Base-by-base conservation (phyloP, 2,329 filamentous ascomycete genomes). In the Colletotrichum aenigma region DNA sequence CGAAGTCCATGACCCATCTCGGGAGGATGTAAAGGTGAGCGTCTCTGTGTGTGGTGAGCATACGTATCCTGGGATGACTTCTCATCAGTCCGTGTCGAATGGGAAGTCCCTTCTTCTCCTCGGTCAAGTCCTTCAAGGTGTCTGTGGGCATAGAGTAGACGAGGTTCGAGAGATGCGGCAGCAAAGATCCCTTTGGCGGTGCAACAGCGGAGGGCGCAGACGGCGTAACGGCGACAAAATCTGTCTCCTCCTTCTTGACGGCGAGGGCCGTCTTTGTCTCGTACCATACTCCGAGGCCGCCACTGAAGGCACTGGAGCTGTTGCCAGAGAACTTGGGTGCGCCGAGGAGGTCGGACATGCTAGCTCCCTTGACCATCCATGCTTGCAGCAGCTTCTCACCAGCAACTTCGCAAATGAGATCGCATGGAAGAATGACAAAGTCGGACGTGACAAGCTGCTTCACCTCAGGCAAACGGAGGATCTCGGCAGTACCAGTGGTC, bases 11-110 rank as follows among this genome's bases (percentile, higher is more conserved):
- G 10, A 98, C 91, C 96, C 97, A 98, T 78, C 92, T 92, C 0
- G 97, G 97, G 79, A 99, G 95, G 77, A 99, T 92, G 84, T 99
- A 99, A 74, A 98, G 94, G 82, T 98, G 96, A 0, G 96, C 95
- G 83, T 98, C 96, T 56, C 97, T 92, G 83, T 97, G 94, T 6
- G 93, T 95, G 16, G 93, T 96, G 75, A 96, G 89, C 89, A 98
- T 94, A 79, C 93, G 93, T 56, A 98, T 88, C 38, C 92, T 91
- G 12, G 95, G 92, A 81, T 98, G 93, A 78, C 91, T 92, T 74
- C 92, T 90, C 15, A 98, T 87, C 34, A 98, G 88, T 6, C 93
- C 92, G 80, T 96, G 94, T 4, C 96, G 92, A 58, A 98, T 85
- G 1, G 94, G 92, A 62, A 96, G 89, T 15, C 90, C 90, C 77